Percentiles rank a stretch among this genome's conserved stretches.
Evolutionary conservation across 176 grass and related monocot species (phyloP).

Genomic region (Oryza glumipatula): DNA sequence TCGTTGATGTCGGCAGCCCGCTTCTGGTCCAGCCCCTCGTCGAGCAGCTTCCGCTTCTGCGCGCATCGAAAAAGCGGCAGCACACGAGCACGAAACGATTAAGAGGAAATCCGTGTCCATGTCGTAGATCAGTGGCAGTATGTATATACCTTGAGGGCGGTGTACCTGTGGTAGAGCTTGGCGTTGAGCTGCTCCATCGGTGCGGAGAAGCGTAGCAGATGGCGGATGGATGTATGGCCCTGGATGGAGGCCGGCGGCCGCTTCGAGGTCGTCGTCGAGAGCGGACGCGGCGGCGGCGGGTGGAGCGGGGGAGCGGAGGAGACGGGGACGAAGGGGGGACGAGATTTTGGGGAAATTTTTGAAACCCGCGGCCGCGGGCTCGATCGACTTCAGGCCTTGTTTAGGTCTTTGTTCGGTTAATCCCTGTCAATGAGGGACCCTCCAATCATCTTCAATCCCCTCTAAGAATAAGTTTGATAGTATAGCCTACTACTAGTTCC

Average conservation of each 20-base stretch:
- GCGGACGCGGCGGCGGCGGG: too few species aligned
- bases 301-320: neutral
- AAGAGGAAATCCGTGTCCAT: neutral
- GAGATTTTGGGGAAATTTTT: neutral
- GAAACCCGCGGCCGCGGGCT: slow-evolving; percentile 9
- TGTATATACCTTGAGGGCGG: slow-evolving; percentile 48
- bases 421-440: too few species aligned
- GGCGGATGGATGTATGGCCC: too few species aligned
- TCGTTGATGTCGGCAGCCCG: slow-evolving; percentile 19
- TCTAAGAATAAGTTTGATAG: too few species aligned
- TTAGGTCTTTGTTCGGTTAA: too few species aligned
- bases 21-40: slow-evolving; percentile 39
- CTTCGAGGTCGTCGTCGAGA: too few species aligned
- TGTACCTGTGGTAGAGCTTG: slow-evolving; percentile 48
- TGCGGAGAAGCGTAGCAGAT: too few species aligned
- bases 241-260: neutral
- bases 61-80: neutral
- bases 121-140: neutral
- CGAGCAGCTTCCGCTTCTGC: slow-evolving; percentile 62
- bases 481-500: too few species aligned
- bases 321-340: too few species aligned
- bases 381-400: neutral
- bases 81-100: neutral
- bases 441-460: too few species aligned
- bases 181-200: slow-evolving; percentile 50